A percentile compares a stretch with the other conserved stretches of the same genome.
These are phyloP conservation scores for Phaeosphaeriaceae sp. DNA, from an alignment of 2,329 filamentous ascomycete genomes.

Conservation along the genomic window DNA sequence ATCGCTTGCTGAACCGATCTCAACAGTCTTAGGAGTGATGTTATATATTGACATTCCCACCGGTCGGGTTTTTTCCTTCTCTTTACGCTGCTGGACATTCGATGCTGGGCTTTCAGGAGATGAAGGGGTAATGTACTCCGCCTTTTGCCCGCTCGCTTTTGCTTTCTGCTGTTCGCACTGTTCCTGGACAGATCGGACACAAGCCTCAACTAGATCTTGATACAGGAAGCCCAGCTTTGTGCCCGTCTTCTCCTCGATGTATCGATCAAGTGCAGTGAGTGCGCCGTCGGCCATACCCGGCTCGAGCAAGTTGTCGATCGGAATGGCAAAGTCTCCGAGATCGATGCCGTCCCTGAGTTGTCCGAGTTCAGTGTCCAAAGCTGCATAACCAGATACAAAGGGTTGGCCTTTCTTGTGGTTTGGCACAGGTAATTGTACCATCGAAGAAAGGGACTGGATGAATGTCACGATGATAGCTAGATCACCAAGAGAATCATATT, in stretches of 20 bases:
- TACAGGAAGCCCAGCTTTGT: constrained; percentile 55
- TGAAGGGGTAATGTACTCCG: constrained; percentile 16
- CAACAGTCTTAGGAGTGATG: constrained; percentile 21
- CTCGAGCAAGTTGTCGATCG: constrained; percentile 53
- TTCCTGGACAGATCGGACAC: constrained; percentile 42
- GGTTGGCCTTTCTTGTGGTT: constrained; percentile 50
- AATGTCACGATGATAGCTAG: constrained; percentile 51
- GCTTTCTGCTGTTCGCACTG: constrained; percentile 27
- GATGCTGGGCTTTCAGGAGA: constrained; percentile 22
- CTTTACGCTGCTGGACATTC: constrained; percentile 42
- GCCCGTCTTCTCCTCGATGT: constrained; percentile 50
- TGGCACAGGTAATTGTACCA: constrained; percentile 45
- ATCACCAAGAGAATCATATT: constrained; percentile 46
- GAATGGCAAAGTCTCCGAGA: constrained; percentile 49
- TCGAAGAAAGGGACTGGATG: constrained; percentile 47
- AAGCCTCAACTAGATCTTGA: constrained; percentile 52
- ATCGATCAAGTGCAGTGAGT: constrained; percentile 46
- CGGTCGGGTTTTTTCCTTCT: constrained; percentile 57
- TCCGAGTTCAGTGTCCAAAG: constrained; percentile 51
- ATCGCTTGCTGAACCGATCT: not conserved
- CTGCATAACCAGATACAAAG: constrained; percentile 44
- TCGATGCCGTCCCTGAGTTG: constrained; percentile 50
- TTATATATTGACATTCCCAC: constrained; percentile 46
- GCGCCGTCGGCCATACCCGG: constrained; percentile 49
- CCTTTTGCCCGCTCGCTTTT: constrained; percentile 10